phyloP scores from a whole-genome alignment of 2,329 filamentous ascomycete genomes.

The Aspergillus fischeri region DNA sequence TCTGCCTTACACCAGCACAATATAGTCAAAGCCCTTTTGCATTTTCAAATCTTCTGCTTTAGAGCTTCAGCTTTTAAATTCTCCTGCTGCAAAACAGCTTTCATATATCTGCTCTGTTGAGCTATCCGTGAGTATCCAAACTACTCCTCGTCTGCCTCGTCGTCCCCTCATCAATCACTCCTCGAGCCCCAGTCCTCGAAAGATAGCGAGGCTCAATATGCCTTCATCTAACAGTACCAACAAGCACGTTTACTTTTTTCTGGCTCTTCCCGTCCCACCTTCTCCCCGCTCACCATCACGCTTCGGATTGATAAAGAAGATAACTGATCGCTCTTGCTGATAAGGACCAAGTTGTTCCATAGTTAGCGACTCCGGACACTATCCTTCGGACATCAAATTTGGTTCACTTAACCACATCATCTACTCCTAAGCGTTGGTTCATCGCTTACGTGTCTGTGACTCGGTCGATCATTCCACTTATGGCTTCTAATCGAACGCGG shows the following conservation, averaged over 20 bases:
- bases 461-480: slow-evolving; percentile 23
- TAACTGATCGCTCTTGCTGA: neutral
- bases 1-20: neutral
- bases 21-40: neutral
- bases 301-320: neutral
- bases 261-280: neutral
- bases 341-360: neutral
- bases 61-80: neutral
- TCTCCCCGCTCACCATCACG: neutral
- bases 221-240: neutral
- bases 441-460: neutral
- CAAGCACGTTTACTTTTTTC: neutral
- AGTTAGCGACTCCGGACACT: neutral
- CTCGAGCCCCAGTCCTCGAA: neutral
- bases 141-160: neutral
- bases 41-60: neutral
- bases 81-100: neutral
- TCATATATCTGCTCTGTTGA: neutral
- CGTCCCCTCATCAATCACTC: neutral
- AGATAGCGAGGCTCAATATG: neutral
- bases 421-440: neutral
- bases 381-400: neutral
- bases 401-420: neutral
- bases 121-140: neutral
- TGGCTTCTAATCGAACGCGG: slow-evolving; percentile 55